A percentile compares a stretch with the other conserved stretches of the same genome.
These are phyloP conservation scores for Rubroboletus satanas DNA, from an alignment of 768 basidiomycete genomes.

Conservation along the genomic window DNA sequence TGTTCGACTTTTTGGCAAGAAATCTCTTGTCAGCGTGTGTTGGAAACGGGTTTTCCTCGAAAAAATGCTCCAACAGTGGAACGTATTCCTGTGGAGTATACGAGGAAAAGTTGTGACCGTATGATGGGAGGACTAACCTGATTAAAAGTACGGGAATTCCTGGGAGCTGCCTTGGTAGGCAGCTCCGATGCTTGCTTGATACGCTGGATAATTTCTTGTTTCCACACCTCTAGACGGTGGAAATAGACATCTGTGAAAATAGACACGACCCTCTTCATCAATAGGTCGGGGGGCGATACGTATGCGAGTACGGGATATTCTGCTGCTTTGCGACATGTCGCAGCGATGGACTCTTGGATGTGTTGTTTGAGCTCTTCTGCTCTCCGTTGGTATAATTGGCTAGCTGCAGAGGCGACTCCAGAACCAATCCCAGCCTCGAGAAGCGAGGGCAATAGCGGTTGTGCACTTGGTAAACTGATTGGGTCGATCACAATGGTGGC, in stretches of 20 bases:
- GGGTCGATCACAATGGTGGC: not conserved
- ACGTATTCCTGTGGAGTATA: not conserved
- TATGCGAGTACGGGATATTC: not conserved
- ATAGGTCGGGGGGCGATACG: fast-evolving
- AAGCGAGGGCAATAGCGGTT: not conserved
- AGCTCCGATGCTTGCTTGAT: not conserved
- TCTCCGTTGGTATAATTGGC: not conserved
- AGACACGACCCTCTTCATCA: not conserved
- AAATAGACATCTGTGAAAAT: not conserved
- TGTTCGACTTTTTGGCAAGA: conserved; percentile 7
- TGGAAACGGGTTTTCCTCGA: conserved; percentile 10
- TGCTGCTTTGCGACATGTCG: not conserved
- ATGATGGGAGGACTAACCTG: not conserved
- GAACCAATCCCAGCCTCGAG: not conserved
- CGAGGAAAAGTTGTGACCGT: fast-evolving
- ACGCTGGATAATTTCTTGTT: not conserved
- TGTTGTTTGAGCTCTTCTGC: not conserved
- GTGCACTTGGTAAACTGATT: not conserved
- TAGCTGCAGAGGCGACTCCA: not conserved
- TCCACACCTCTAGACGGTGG: not conserved
- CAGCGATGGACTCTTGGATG: not conserved
- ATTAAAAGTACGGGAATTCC: not conserved
- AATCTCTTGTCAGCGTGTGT: conserved; percentile 12
- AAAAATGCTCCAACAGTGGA: conserved; percentile 11
- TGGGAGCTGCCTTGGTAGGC: fast-evolving